Evolutionary conservation across 129 eudicot species (phyloP).

Genomic region (Mikania micrantha): DNA sequence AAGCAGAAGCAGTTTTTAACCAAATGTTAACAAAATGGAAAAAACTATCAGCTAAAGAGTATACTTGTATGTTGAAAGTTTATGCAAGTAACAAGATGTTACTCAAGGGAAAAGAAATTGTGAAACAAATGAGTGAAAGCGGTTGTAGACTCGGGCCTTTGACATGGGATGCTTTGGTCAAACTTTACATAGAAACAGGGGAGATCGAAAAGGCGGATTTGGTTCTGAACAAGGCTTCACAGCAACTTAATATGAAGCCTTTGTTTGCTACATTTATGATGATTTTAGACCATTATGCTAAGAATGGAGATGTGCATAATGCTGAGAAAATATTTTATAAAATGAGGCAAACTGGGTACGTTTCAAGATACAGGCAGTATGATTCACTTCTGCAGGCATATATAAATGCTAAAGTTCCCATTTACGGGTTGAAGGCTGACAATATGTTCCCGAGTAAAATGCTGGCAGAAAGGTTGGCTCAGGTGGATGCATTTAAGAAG

Average conservation of each 20-base stretch:
- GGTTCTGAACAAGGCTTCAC: conserved; percentile 42
- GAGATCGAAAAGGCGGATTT: conserved; percentile 80
- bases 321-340: conserved; percentile 62
- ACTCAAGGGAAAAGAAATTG: conserved; percentile 62
- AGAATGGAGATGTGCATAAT: conserved; percentile 68
- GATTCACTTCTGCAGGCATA: conserved; percentile 51
- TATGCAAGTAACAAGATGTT: conserved; percentile 68
- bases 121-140: conserved; percentile 56
- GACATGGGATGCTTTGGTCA: conserved; percentile 73
- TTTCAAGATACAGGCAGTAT: conserved; percentile 34
- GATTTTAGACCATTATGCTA: conserved; percentile 58
- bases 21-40: conserved; percentile 30
- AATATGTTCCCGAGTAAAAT: conserved; percentile 47
- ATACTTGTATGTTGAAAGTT: conserved; percentile 39
- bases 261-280: conserved; percentile 36
- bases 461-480: conserved; percentile 37
- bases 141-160: conserved; percentile 62
- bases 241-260: conserved; percentile 35
- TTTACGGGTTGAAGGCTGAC: conserved; percentile 84
- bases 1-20: conserved; percentile 71
- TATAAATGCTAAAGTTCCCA: conserved; percentile 53
- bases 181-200: conserved; percentile 60
- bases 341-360: conserved; percentile 65
- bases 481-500: conserved; percentile 53
- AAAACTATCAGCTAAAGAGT: conserved; percentile 40